phyloP scores from a whole-genome alignment of 192 early-diverging fungal genomes.

The Dispira simplex region DNA sequence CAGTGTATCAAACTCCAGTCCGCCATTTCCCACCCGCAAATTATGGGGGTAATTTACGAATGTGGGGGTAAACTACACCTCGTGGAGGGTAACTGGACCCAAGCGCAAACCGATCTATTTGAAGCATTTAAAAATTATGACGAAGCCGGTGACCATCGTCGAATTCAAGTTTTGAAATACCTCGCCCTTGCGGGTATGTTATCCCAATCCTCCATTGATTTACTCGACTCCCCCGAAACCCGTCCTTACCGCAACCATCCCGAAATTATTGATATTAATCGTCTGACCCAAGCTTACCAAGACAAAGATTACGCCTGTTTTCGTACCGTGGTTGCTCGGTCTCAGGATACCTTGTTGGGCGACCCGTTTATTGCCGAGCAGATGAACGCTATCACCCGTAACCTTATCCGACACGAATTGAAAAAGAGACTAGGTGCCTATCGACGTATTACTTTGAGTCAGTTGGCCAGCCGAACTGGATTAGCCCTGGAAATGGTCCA shows the following conservation, averaged over 20 bases:
- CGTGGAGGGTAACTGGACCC: constrained; percentile 81
- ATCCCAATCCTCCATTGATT: constrained; percentile 89
- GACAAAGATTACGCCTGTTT: too few species aligned
- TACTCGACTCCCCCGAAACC: constrained; percentile 94
- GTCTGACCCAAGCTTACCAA: too few species aligned
- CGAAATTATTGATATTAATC: too few species aligned
- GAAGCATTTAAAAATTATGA: constrained; percentile 98
- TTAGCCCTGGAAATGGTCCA: too few species aligned
- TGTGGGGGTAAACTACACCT: constrained; percentile 98
- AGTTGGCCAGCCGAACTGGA: too few species aligned
- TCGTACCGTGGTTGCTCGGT: too few species aligned
- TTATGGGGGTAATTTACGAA: constrained; percentile 94
- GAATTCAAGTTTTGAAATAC: constrained; percentile 90
- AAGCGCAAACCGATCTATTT: constrained; percentile 89
- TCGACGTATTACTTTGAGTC: too few species aligned
- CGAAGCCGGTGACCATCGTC: constrained; percentile 84
- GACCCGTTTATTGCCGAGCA: too few species aligned
- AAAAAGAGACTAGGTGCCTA: too few species aligned
- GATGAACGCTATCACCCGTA: too few species aligned
- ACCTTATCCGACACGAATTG: too few species aligned
- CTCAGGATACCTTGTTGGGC: too few species aligned
- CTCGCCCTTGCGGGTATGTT: constrained; percentile 94
- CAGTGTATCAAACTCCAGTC: constrained; percentile 78
- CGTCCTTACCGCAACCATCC: constrained; percentile 41
- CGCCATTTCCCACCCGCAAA: constrained; percentile 89